A percentile compares a stretch with the other conserved stretches of the same genome.
Conservation (phyloP, 73 alveolate genomes). For the Breviolum minutum region DNA sequence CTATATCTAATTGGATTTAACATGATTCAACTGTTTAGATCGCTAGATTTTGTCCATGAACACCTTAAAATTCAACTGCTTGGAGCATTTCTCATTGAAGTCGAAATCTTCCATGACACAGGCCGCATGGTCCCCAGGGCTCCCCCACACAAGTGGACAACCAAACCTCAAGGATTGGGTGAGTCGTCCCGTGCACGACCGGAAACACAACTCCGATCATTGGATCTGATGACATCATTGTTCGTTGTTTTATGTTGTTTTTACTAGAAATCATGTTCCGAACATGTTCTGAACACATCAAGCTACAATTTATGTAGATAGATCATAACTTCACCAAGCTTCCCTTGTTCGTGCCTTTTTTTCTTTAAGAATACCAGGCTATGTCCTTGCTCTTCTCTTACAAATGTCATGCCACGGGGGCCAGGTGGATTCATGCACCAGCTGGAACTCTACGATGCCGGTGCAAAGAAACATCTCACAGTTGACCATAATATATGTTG, state of each 20-base stretch:
- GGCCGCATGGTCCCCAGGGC: not conserved
- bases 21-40: not conserved
- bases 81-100: not conserved
- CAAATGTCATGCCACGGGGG: no score
- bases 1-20: not conserved
- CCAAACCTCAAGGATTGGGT: not conserved
- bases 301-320: no score
- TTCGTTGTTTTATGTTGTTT: no score
- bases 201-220: not conserved
- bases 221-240: no score
- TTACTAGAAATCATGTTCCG: no score
- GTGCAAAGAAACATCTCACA: not conserved
- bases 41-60: not conserved
- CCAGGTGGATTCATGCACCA: not conserved
- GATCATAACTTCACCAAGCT: no score
- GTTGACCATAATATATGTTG: no score
- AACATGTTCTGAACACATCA: no score
- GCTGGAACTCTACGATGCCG: not conserved
- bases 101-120: no score
- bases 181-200: not conserved
- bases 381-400: no score
- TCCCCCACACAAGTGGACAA: slow-evolving; percentile 18
- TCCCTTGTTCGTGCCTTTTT: no score
- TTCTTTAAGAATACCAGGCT: no score
- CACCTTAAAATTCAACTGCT: not conserved